Percentiles rank a stretch among this genome's conserved stretches.
Evolutionary conservation across 495 filamentous ascomycete genomes (phyloP).

Genomic region (Thermochaetoides thermophila): DNA sequence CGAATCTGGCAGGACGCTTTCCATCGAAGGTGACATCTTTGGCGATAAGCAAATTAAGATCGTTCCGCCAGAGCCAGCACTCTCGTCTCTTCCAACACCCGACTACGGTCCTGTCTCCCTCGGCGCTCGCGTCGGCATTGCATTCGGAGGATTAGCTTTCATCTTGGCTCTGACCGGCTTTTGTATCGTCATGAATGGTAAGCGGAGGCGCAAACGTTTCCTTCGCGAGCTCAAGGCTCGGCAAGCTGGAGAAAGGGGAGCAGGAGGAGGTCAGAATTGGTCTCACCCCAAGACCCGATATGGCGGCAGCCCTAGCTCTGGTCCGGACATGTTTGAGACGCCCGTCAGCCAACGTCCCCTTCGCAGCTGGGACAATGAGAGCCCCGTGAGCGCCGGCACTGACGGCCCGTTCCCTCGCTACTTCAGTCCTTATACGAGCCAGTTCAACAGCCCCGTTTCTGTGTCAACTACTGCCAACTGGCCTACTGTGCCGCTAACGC

Average conservation of each 20-base stretch:
- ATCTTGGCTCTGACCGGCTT: constrained; percentile 28
- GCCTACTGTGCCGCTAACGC: constrained; percentile 9
- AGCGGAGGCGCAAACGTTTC: constrained; percentile 30
- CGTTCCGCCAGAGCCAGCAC: constrained; percentile 23
- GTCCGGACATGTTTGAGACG: constrained; percentile 30
- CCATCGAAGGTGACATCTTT: constrained; percentile 36
- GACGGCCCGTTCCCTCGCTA: constrained; percentile 28
- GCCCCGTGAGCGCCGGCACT: constrained; percentile 27
- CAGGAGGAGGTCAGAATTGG: constrained; percentile 22
- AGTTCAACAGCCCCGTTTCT: constrained; percentile 32
- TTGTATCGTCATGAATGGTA: constrained; percentile 34
- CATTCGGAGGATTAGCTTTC: constrained; percentile 29
- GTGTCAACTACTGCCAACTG: constrained; percentile 12
- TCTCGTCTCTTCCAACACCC: constrained; percentile 8
- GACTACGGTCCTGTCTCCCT: constrained; percentile 29
- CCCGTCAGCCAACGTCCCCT: constrained; percentile 32
- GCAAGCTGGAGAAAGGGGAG: constrained; percentile 13
- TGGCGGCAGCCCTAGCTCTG: constrained; percentile 6
- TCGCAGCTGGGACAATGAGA: constrained; percentile 30
- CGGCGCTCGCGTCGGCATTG: constrained; percentile 38
- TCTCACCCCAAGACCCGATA: constrained; percentile 19
- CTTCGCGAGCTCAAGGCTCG: constrained; percentile 23
- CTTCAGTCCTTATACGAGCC: constrained; percentile 32
- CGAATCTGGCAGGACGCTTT: constrained; percentile 21
- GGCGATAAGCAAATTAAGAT: constrained; percentile 24